Conservation (phyloP, 768 basidiomycete genomes). For the Tubosaeta sp. region DNA sequence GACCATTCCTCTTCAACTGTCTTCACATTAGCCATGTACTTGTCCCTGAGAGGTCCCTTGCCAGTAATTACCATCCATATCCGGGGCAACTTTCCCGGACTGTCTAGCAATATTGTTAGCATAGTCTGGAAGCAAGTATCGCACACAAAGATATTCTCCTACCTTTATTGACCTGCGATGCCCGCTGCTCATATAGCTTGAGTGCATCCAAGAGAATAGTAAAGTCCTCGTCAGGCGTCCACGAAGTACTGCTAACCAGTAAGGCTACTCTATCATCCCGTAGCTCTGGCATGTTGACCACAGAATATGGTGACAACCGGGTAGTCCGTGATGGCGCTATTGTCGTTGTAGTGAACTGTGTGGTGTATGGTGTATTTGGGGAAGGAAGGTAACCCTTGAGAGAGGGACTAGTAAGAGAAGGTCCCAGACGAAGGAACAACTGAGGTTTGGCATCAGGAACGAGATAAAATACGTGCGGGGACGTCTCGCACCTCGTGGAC, state of each 20-base stretch:
- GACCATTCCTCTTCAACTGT: slow-evolving; percentile 61
- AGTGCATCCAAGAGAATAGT: slow-evolving; percentile 76
- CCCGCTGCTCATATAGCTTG: slow-evolving; percentile 59
- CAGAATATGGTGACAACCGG: slow-evolving; percentile 15
- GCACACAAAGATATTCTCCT: neutral
- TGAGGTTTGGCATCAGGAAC: slow-evolving; percentile 16
- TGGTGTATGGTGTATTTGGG: slow-evolving; percentile 51
- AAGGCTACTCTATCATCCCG: slow-evolving; percentile 79
- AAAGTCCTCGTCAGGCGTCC: slow-evolving; percentile 98
- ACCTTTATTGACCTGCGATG: slow-evolving; percentile 31
- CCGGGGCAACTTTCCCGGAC: slow-evolving; percentile 52
- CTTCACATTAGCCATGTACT: slow-evolving; percentile 71
- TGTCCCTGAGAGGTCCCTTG: slow-evolving; percentile 71
- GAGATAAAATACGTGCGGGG: neutral
- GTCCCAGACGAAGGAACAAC: slow-evolving; percentile 50
- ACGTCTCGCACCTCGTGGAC: slow-evolving; percentile 63
- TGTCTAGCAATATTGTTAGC: slow-evolving; percentile 8
- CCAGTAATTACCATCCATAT: slow-evolving; percentile 86
- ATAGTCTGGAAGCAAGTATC: neutral
- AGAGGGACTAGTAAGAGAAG: slow-evolving; percentile 32
- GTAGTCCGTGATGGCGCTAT: slow-evolving; percentile 21
- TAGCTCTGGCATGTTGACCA: slow-evolving; percentile 40
- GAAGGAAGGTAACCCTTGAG: slow-evolving; percentile 51
- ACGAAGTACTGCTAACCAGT: slow-evolving; percentile 88
- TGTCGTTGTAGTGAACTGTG: slow-evolving; percentile 51